These are phyloP conservation scores for Blepharisma japonicum DNA, from an alignment of 73 alveolate genomes.

Conservation along the genomic window DNA sequence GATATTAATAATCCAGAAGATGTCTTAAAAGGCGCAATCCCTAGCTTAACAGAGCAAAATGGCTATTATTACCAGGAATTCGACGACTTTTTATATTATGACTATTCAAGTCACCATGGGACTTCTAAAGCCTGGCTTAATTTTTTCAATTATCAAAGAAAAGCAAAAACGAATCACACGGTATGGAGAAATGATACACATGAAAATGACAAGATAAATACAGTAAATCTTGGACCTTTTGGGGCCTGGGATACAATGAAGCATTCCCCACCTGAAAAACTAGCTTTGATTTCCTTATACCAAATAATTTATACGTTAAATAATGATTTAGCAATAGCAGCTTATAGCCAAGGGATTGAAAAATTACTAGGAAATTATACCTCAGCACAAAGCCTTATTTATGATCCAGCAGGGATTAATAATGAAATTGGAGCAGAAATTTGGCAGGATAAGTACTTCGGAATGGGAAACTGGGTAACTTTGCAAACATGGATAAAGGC, in stretches of 20 bases:
- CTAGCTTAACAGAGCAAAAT: not conserved
- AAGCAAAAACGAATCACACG: not conserved
- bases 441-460: conserved; percentile 26
- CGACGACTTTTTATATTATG: not conserved
- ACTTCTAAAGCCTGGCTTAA: not conserved
- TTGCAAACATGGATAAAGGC: conserved; percentile 15
- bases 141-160: not conserved
- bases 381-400: not conserved
- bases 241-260: conserved; percentile 27
- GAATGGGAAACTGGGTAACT: not conserved
- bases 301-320: conserved; percentile 4
- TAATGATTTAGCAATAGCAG: not conserved
- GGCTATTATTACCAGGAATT: conserved; percentile 19
- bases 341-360: not conserved
- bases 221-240: conserved; percentile 26
- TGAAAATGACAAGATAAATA: conserved; percentile 13
- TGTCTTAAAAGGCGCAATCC: not conserved
- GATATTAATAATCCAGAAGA: conserved; percentile 12
- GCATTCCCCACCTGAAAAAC: conserved; percentile 15
- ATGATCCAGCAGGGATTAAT: conserved; percentile 28
- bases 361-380: not conserved
- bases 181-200: conserved; percentile 23
- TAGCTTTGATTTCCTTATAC: conserved; percentile 11
- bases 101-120: not conserved
- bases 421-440: not conserved